These are phyloP conservation scores for Boletus sp. DNA, from an alignment of 768 basidiomycete genomes.

Conservation along the genomic window DNA sequence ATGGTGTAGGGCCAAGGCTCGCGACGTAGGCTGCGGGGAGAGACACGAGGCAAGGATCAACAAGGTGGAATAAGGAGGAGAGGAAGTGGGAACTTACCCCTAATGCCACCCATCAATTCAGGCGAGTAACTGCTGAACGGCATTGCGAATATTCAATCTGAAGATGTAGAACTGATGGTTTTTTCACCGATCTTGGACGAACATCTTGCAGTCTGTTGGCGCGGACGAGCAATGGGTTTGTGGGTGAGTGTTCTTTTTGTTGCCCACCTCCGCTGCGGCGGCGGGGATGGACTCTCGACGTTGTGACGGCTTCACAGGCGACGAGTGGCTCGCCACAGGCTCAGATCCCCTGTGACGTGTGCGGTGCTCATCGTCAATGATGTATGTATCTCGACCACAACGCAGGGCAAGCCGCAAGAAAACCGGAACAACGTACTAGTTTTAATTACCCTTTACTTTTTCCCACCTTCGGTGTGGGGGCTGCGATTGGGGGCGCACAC, in stretches of 20 bases:
- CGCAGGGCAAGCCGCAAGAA: background rate
- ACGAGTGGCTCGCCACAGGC: background rate
- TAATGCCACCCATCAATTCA: slow-evolving; percentile 9
- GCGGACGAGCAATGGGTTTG: slow-evolving; percentile 1
- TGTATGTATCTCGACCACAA: background rate
- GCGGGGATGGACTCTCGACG: background rate
- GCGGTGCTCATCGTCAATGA: background rate
- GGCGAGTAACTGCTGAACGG: background rate
- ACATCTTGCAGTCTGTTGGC: background rate
- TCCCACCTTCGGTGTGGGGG: no score
- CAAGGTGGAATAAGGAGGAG: no score
- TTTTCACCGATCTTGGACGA: background rate
- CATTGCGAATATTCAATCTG: slow-evolving; percentile 4
- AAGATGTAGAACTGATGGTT: background rate
- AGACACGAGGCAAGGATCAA: background rate
- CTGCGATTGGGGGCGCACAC: no score
- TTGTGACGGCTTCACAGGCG: background rate
- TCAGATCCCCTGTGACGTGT: background rate
- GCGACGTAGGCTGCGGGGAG: slow-evolving; percentile 5
- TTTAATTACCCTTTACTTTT: no score
- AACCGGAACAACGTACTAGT: no score
- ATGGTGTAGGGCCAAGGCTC: background rate
- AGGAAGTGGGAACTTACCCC: background rate
- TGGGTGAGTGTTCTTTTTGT: background rate
- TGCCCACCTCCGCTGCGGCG: background rate